Evolutionary conservation across 2,329 filamentous ascomycete genomes (phyloP), one percentile per base, ranked within the genome.

Genomic region (Hypoxylon sp.): DNA sequence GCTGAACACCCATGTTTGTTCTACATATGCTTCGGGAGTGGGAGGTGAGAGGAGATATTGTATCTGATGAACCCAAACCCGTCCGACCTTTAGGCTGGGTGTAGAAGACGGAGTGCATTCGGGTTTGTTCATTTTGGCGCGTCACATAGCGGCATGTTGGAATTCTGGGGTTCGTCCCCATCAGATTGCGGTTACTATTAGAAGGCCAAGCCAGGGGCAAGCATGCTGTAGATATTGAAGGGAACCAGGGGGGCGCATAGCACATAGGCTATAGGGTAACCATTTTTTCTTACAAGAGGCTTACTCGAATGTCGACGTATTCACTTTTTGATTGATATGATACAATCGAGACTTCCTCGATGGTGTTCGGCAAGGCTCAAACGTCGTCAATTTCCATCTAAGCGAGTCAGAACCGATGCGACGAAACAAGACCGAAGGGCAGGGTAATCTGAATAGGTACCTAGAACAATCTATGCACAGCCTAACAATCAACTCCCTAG

Each of bases 401-500:
- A 41, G 16, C 16, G 8, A 21, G n/a, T 19, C 37, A 21, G 37
- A 41, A 19, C 7, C 12, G n/a, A 23, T 41, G 32, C 6, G 7
- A 9, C 8, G 11, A 12, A 34, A 41, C 3, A 45, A n/a, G 21
- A 3, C 19, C 16, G 2, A 12, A 27, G 27, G 27, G 6, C 32
- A 48, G 19, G 41, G 34, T n/a, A 46, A 48, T n/a, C 47, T 29
- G 7, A 41, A 52, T 4, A 29, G 27, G 37, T 41, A 37, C 37
- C n/a, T n/a, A n/a, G n/a, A n/a, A n/a, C n/a, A n/a, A n/a, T 46
- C 16, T 57, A 61, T 56, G 32, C 30, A 47, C 16, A 23, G 61
- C 46, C 41, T 59, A 57, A 27, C 57, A 43, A 43, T 27, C 25
- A 62, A 65, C 65, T 65, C 62, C 65, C 2, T 23, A 27, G 9